Percentiles rank a stretch among this genome's conserved stretches.
Conservation (phyloP, 768 basidiomycete species). For the Suillus weaverae region DNA sequence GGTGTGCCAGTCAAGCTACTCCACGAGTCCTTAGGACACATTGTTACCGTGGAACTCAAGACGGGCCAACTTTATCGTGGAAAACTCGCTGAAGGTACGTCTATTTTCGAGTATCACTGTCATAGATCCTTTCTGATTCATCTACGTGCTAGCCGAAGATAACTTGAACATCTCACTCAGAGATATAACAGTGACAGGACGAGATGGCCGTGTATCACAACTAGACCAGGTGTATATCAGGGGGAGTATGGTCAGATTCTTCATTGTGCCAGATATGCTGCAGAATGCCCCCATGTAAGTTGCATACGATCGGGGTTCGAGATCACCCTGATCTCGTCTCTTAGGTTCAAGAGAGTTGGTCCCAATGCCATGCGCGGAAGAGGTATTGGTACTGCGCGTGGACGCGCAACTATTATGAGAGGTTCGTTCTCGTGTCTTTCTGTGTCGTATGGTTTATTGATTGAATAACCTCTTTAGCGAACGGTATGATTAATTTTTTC, state of each 20-base stretch:
- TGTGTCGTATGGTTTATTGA: constrained; percentile 17
- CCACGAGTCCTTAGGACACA: constrained; percentile 94
- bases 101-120: constrained; percentile 6
- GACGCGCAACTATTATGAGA: constrained; percentile 97
- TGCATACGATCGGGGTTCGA: constrained; percentile 2
- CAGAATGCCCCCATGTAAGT: constrained; percentile 98
- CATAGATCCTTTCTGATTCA: constrained; percentile 21
- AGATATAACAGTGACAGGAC: constrained; percentile 96
- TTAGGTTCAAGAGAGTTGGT: constrained; percentile 97
- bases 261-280: constrained; percentile 99
- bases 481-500: constrained; percentile 50
- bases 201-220: constrained; percentile 98
- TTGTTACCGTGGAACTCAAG: constrained; percentile 98
- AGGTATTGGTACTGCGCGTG: constrained; percentile 98
- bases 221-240: constrained; percentile 99
- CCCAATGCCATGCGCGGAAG: constrained; percentile 98
- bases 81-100: constrained; percentile 91
- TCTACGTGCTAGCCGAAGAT: constrained; percentile 78
- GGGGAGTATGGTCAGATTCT: constrained; percentile 97
- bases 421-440: constrained; percentile 52
- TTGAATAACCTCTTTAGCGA: constrained; percentile 49
- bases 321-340: constrained; percentile 12
- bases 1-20: constrained; percentile 96
- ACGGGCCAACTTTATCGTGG: constrained; percentile 97
- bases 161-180: constrained; percentile 95